Conservation (phyloP, 768 basidiomycete species). For the Rubroboletus satanas region DNA sequence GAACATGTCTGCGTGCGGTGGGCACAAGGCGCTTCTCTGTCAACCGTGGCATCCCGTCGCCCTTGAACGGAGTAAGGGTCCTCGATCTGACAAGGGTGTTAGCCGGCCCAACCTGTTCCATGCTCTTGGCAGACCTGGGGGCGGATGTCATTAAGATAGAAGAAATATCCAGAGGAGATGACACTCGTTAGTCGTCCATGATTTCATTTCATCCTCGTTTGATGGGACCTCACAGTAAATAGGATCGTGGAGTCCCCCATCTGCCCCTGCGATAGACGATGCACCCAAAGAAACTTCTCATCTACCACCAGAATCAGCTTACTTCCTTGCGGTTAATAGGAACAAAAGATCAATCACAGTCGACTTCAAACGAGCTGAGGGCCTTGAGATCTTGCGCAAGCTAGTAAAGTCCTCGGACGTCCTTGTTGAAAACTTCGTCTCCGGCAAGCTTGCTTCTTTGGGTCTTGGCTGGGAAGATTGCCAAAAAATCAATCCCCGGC, state of each 20-base stretch:
- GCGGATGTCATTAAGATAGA: slow-evolving; percentile 95
- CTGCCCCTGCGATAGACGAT: slow-evolving; percentile 45
- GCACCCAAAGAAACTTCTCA: slow-evolving; percentile 53
- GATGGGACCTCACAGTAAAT: slow-evolving; percentile 10
- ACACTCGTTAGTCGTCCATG: slow-evolving; percentile 60
- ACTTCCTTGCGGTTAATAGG: slow-evolving; percentile 85
- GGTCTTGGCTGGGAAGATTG: slow-evolving; percentile 88
- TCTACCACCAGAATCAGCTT: slow-evolving; percentile 87
- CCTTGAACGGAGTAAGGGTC: slow-evolving; percentile 75
- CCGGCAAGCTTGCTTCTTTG: slow-evolving; percentile 80
- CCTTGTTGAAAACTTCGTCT: slow-evolving; percentile 84
- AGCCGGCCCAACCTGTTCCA: slow-evolving; percentile 89
- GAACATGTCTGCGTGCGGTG: neutral
- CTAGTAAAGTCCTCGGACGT: slow-evolving; percentile 76
- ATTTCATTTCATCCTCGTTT: slow-evolving; percentile 8
- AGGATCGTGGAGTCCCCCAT: slow-evolving; percentile 69
- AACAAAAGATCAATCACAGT: slow-evolving; percentile 89
- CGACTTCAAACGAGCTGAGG: slow-evolving; percentile 78
- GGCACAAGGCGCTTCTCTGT: slow-evolving; percentile 14
- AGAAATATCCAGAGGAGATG: slow-evolving; percentile 76
- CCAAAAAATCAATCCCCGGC: slow-evolving; percentile 64
- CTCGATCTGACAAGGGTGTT: slow-evolving; percentile 87
- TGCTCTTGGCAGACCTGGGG: slow-evolving; percentile 89
- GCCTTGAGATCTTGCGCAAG: slow-evolving; percentile 67
- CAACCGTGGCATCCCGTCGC: slow-evolving; percentile 60